A percentile compares a stretch with the other conserved stretches of the same genome.
These are phyloP conservation scores for Cardamine resedifolia DNA, from an alignment of 345 rosid species.

Conservation along the genomic window DNA sequence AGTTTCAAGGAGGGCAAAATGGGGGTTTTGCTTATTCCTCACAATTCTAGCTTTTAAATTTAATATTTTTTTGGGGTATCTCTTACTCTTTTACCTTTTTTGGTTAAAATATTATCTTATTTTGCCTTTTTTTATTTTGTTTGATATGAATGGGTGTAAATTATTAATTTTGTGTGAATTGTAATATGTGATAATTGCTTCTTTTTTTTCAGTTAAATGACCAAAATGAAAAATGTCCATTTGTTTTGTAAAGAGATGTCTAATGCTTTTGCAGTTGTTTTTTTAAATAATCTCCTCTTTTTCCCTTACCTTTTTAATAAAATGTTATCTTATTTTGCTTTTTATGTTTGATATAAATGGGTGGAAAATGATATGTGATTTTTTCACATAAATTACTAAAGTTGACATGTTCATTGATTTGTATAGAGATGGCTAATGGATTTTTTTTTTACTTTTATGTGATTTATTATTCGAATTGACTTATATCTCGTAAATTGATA, in stretches of 20 bases:
- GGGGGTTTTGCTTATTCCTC: conserved; percentile 44
- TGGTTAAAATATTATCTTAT: conserved; percentile 10
- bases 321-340: not conserved
- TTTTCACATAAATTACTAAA: not conserved
- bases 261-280: not conserved
- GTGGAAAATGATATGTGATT: not conserved
- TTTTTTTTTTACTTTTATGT: not conserved
- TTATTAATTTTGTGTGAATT: conserved; percentile 32
- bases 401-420: conserved; percentile 9
- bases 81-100: conserved; percentile 1
- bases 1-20: conserved; percentile 43
- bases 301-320: not conserved
- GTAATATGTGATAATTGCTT: conserved; percentile 21
- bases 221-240: conserved; percentile 1
- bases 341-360: not conserved
- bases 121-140: not conserved
- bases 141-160: conserved; percentile 30
- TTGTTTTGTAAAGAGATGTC: conserved; percentile 8
- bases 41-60: conserved; percentile 41
- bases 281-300: not conserved
- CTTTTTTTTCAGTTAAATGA: not conserved
- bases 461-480: not conserved
- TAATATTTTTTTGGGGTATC: not conserved
- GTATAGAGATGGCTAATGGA: not conserved
- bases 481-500: not conserved